Evolutionary conservation across 2,329 filamentous ascomycete species (phyloP).

Genomic region (Sphaerulina musiva): DNA sequence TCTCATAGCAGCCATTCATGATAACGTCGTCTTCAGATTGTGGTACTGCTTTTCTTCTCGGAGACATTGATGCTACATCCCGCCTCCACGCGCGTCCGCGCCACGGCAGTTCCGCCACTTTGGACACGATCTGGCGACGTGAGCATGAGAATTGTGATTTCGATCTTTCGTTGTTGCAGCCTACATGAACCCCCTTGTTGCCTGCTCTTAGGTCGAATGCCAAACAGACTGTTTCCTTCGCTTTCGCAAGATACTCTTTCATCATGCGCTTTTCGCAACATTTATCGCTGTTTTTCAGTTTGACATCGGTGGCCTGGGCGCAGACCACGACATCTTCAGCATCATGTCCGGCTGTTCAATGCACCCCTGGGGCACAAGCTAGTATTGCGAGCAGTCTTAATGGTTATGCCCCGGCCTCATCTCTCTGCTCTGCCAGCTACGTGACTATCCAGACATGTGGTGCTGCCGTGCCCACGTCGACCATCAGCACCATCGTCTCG

Average conservation of each 20-base stretch:
- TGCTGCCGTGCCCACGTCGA: background rate
- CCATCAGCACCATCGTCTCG: background rate
- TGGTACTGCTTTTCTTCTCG: background rate
- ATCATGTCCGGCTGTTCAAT: background rate
- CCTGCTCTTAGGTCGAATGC: background rate
- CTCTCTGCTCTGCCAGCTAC: background rate
- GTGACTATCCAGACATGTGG: background rate
- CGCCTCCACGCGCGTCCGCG: background rate
- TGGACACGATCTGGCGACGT: background rate
- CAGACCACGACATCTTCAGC: background rate
- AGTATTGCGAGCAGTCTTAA: background rate
- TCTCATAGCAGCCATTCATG: background rate
- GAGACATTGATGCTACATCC: background rate
- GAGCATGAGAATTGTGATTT: background rate
- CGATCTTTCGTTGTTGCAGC: background rate
- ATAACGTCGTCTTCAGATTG: background rate
- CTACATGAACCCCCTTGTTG: background rate
- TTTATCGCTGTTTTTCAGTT: background rate
- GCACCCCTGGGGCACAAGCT: background rate
- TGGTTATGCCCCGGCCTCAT: background rate
- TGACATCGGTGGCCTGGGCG: background rate
- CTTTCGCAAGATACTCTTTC: background rate
- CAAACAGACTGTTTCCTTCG: background rate
- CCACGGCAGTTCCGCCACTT: background rate
- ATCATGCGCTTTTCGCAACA: background rate